Base-by-base conservation (phyloP, 2,329 filamentous ascomycete genomes). In the Purpureocillium lavendulum region DNA sequence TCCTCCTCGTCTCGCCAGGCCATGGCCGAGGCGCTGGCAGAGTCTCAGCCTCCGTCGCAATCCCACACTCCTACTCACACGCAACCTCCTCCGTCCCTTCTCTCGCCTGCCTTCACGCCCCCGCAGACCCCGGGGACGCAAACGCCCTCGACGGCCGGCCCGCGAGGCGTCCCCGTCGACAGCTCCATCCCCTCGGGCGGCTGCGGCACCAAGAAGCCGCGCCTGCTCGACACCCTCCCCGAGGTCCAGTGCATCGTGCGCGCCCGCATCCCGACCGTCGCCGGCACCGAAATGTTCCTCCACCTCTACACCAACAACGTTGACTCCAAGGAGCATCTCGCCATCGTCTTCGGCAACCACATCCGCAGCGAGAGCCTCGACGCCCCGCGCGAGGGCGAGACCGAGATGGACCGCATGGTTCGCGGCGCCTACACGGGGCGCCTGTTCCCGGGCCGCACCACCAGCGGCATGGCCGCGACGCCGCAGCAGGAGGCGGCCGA, bases 241-340 rank as follows among this genome's bases (percentile, higher is more conserved):
- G 66, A 84, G 17, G 90, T 98, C n/a, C 81, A 87, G 58, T 98
- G 92, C 66, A 80, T 94, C 48, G 92, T 97, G 36, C 84, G 92
- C 49, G 92, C 92, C 14, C 82, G 92, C 40, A 98, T 98, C 52
- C 92, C 92, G 1, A 97, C 90, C 1, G 90, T 87, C 2, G 80
- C 76, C 0, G 90, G 90, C 4, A 85, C 88, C 10, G 89, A 98
- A 62, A 97, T 98, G 88, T 98, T 94, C 62, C 65, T 98, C 38
- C 90, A 98, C 57, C 70, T 97, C 1, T 98, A 98, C 65, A 82
- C 82, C 46, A 98, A 98, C 63, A 85, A 85, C 52, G 79, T 87
- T 7, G 92, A 98, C 61, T 86, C 82, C 48, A 98, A 98, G 63
- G 92, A 98, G 57, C 92, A 98, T 59, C 67, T 98, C 38, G 92